These are phyloP conservation scores for Dioscorea cayenensis DNA, from an alignment of 116 monocot species.

Conservation along the genomic window DNA sequence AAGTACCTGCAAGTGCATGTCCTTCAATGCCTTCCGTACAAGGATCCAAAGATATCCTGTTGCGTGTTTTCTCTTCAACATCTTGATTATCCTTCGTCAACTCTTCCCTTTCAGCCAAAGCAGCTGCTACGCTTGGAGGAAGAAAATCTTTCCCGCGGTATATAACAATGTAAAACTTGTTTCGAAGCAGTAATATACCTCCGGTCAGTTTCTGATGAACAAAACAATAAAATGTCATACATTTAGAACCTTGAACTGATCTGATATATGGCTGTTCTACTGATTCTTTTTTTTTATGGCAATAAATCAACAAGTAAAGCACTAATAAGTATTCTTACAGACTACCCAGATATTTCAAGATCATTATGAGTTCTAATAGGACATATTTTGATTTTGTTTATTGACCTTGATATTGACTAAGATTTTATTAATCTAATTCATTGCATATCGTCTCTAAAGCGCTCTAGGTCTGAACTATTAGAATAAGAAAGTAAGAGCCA, in stretches of 20 bases:
- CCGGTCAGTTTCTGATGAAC: slow-evolving; percentile 71
- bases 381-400: too few species aligned
- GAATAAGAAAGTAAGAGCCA: too few species aligned
- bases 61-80: slow-evolving; percentile 71
- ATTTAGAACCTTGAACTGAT: background rate
- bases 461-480: too few species aligned
- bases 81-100: slow-evolving; percentile 75
- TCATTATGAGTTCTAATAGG: too few species aligned
- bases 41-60: slow-evolving; percentile 15
- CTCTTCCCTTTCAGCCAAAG: slow-evolving; percentile 87
- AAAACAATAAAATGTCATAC: slow-evolving; percentile 7
- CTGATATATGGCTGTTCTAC: background rate
- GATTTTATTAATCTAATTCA: too few species aligned
- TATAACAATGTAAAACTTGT: slow-evolving; percentile 96
- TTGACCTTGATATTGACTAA: too few species aligned
- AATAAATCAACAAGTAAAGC: background rate
- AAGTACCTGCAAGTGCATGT: slow-evolving; percentile 77
- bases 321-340: background rate
- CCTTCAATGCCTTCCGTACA: slow-evolving; percentile 23
- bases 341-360: too few species aligned
- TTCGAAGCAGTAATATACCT: slow-evolving; percentile 80
- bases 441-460: too few species aligned
- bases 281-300: background rate
- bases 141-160: slow-evolving; percentile 99
- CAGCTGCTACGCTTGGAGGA: slow-evolving; percentile 64